Base-by-base conservation (phyloP, 2,329 filamentous ascomycete genomes). In the Lachnellula hyalina region DNA sequence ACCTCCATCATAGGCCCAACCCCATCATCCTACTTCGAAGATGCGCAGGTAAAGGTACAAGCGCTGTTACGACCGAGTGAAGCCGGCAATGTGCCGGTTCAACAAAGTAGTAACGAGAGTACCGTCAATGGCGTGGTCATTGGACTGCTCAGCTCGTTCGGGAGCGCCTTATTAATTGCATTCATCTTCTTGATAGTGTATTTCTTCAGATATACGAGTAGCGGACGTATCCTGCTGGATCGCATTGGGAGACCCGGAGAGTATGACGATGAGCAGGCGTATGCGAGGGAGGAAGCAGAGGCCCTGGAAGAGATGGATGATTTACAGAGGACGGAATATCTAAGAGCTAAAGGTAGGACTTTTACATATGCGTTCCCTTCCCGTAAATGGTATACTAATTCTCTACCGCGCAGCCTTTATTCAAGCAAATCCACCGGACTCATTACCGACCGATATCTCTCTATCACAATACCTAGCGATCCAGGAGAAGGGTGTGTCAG, bases 401-500 rank as follows among this genome's bases (percentile, higher is more conserved):
- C 15, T 52, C 21, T 46, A 32, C 44, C 44, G 5, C 44, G 25
- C 28, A 99, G 94, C 93, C 34, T 99, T 96, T 69, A 85, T 96
- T 59, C 87, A 94, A 71, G 90, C 87, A 53, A 96, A 97, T 69
- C 94, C 93, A 3, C 91, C 94, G 61, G 94, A 99, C 72, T 97
- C 94, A 7, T 77, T 93, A 55, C 91, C 94, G 67, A 97, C 94
- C 63, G 94, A 99, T 70, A 99, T 99, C 61, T 97, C 94, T 21
- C 76, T 99, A 61, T 97, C 94, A 36, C 94, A 99, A 71, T 97
- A 96, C 71, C 81, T 99, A 56, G 94, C 94, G 42, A 99, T 99
- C 63, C 94, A 99, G 75, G 94, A 99, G 76, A 99, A 99, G 73
- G 94, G 94, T 49, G 93, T 99, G n/a, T 96, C 94, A 5, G 94